Evolutionary conservation across 2,329 filamentous ascomycete genomes (phyloP), one percentile per base, ranked within the genome.

Genomic region (Colletotrichum spaethianum): DNA sequence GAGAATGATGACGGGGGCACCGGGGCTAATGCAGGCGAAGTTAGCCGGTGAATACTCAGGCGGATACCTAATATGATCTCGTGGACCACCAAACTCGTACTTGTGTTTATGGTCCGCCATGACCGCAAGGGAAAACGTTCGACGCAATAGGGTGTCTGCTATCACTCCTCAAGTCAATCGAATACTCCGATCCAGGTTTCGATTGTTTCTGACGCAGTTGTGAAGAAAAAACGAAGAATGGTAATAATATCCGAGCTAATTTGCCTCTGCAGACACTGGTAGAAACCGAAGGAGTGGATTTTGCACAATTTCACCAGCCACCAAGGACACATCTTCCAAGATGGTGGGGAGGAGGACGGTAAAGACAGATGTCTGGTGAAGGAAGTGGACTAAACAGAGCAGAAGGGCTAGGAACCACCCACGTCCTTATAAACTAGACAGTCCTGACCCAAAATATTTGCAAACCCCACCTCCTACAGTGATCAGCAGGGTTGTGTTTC

Each of bases 1-100:
- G 76, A 96, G 92, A 23, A 93, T 92, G 75, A 97, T 93, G 61
- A 85, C 88, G 33, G 91, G 86, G 31, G 93, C 93, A 67, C 94
- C 94, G 60, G 91, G 84, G 55, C 94, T 96, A 5, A 3, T 4
- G n/a, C 44, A 14, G 3, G 31, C 31, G 0, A 12, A 3, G 42
- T 52, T 18, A 52, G 66, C 26, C 52, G n/a, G 52, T n/a, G 42
- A 44, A 23, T 18, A 11, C 16, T 50, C 28, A 40, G 2, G 3
- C 8, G 48, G n/a, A 42, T n/a, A 38, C 16, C 11, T 5, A 12
- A 52, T 6, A 12, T 31, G 14, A 42, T 78, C 79, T 76, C 61
- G 81, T 79, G 78, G 79, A 70, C 79, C 78, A 38, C 79, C 77
- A 23, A 80, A 80, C 50, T 81, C 79, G 48, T 81, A 80, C 1